Base-by-base conservation (phyloP, 306 rosid species). In the Hylodesmum podocarpum region DNA sequence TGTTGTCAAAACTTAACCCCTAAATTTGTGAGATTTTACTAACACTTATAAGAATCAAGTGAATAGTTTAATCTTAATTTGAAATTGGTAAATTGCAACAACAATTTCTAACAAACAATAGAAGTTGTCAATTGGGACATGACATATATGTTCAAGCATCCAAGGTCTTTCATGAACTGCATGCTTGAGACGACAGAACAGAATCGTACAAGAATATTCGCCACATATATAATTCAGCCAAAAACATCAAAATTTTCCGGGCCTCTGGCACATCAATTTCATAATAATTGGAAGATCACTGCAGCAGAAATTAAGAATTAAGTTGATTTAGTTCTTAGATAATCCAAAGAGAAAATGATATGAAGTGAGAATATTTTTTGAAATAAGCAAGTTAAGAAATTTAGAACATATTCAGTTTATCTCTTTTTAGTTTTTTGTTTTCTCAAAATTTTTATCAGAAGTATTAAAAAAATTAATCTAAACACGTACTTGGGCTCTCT, bases 201-300 rank as follows among this genome's bases (percentile, higher is more conserved):
- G 75, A 78, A 83, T 75, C 61, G 82, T 75, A 67, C 80, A 70
- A 27, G 83, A 87, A 82, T 78, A 84, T 85, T 86, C 82, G 69
- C 73, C 81, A 18, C 70, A 44, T 74, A 73, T 54, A 62, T 54
- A 83, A 53, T 70, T 54, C 61, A 66, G 44, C 55, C 78, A 37
- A 72, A 73, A 61, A 50, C 72, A 51, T 51, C 27, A 6, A 9
- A 65, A 43, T 67, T 34, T 22, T 27, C 65, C 61, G 47, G 65
- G 66, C 62, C 41, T 29, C 80, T 55, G 36, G 16, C 65, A 57
- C 65, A 27, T 27, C 37, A 40, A 41, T 53, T 62, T 11, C 50
- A 37, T 9, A 31, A 29, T n/a, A 31, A 55, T 66, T 64, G 50
- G 66, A 76, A 19, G 55, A 28, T 12, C 24, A 53, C 29, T 3